These are phyloP conservation scores for Phylloporus sp. DNA, from an alignment of 768 basidiomycete genomes.

Conservation along the genomic window DNA sequence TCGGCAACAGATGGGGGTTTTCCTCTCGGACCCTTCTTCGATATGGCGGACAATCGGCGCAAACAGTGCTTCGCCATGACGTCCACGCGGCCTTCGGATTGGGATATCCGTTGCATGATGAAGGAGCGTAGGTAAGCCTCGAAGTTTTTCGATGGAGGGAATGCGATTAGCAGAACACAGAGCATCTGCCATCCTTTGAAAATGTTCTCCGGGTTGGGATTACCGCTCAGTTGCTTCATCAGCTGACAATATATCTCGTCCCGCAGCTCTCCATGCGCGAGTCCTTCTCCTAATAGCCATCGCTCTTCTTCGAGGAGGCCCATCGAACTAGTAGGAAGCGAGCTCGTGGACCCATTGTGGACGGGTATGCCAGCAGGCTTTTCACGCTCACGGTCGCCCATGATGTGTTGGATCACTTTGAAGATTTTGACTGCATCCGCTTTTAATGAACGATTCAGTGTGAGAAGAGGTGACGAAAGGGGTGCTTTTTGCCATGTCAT, in stretches of 20 bases:
- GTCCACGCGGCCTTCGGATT: conserved; percentile 75
- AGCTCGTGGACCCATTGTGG: conserved; percentile 40
- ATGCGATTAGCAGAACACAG: conserved; percentile 86
- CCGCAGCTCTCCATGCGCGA: conserved; percentile 76
- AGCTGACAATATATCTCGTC: conserved; percentile 94
- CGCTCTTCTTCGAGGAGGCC: conserved; percentile 77
- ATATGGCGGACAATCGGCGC: conserved; percentile 68
- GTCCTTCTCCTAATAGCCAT: conserved; percentile 78
- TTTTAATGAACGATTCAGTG: conserved; percentile 58
- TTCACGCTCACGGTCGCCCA: conserved; percentile 88
- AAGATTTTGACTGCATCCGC: conserved; percentile 83
- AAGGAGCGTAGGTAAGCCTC: conserved; percentile 81
- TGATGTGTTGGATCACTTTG: conserved; percentile 86
- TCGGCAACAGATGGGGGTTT: conserved; percentile 79
- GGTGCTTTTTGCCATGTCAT: conserved; percentile 90
- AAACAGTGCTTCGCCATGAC: conserved; percentile 90
- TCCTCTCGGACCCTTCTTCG: conserved; percentile 82
- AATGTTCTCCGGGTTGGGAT: conserved; percentile 77
- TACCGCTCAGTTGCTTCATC: conserved; percentile 86
- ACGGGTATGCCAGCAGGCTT: conserved; percentile 48
- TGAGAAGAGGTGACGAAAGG: conserved; percentile 70
- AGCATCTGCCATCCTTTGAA: conserved; percentile 94
- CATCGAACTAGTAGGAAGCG: conserved; percentile 39
- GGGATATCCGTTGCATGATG: conserved; percentile 62
- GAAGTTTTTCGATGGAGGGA: conserved; percentile 92